phyloP scores from a whole-genome alignment of 176 grass and related monocot genomes.

The Luzula sylvatica region DNA sequence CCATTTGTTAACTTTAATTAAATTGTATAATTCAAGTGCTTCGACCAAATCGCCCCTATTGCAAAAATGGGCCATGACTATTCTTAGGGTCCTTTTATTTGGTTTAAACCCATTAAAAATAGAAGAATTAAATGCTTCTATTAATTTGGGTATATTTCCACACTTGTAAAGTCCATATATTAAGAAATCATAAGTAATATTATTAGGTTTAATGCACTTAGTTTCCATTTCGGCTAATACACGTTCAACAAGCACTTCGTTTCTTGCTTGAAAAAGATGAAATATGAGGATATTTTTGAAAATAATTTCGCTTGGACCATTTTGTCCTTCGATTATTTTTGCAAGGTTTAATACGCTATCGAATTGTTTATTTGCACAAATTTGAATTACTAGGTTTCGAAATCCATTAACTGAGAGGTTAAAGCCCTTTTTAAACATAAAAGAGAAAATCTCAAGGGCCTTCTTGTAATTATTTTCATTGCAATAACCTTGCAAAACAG shows the following conservation, averaged over 20 bases:
- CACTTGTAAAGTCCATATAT: slow-evolving; percentile 65
- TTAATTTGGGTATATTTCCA: slow-evolving; percentile 37
- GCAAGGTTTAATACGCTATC: slow-evolving; percentile 39
- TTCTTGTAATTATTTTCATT: slow-evolving; percentile 46
- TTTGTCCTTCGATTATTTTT: slow-evolving; percentile 29
- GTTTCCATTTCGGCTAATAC: slow-evolving; percentile 54
- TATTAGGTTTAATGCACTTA: slow-evolving; percentile 42
- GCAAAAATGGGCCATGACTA: slow-evolving; percentile 54
- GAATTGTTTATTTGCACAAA: slow-evolving; percentile 40
- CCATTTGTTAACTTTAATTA: slow-evolving; percentile 48
- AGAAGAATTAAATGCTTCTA: slow-evolving; percentile 54
- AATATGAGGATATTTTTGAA: slow-evolving; percentile 74
- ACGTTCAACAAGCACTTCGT: slow-evolving; percentile 33
- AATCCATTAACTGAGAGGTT: slow-evolving; percentile 64
- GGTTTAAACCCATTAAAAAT: slow-evolving; percentile 53
- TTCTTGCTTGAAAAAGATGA: slow-evolving; percentile 48
- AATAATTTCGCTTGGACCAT: slow-evolving; percentile 40
- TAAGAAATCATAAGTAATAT: slow-evolving; percentile 79
- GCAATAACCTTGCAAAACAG: slow-evolving; percentile 42
- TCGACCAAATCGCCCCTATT: slow-evolving; percentile 42
- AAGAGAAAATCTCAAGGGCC: slow-evolving; percentile 42
- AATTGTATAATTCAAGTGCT: slow-evolving; percentile 53
- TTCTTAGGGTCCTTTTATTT: slow-evolving; percentile 79
- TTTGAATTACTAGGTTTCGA: slow-evolving; percentile 46
- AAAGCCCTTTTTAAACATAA: slow-evolving; percentile 45